These are phyloP conservation scores for Clitopilus hobsonii DNA, from an alignment of 768 basidiomycete species.

Conservation along the genomic window DNA sequence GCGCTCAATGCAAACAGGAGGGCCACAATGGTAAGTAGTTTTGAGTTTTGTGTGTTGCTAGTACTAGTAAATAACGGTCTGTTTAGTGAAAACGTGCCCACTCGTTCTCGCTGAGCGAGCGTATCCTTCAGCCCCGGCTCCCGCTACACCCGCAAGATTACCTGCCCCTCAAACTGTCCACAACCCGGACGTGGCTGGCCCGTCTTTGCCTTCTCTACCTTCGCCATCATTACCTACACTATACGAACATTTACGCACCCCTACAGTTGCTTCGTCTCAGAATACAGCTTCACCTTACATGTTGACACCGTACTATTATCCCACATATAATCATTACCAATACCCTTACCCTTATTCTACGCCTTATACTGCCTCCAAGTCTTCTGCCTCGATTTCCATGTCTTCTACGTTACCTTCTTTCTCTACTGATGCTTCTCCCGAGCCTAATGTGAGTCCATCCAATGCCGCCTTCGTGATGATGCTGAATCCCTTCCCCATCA, in stretches of 20 bases:
- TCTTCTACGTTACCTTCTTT: background rate
- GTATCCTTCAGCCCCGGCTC: too few species aligned
- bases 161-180: too few species aligned
- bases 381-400: background rate
- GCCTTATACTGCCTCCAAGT: background rate
- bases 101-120: too few species aligned
- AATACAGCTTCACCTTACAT: too few species aligned
- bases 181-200: too few species aligned
- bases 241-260: too few species aligned
- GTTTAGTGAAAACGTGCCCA: background rate
- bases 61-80: background rate
- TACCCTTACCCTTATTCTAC: background rate
- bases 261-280: too few species aligned
- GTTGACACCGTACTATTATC: too few species aligned
- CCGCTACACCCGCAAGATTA: too few species aligned
- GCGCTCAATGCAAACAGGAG: background rate
- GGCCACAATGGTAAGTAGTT: background rate
- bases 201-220: too few species aligned
- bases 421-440: background rate
- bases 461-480: background rate
- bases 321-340: background rate
- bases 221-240: too few species aligned
- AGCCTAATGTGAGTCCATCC: background rate
- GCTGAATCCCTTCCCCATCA: background rate
- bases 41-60: background rate